Conservation (phyloP, 2,329 filamentous ascomycete species). For the Sarocladium brachiariae region DNA sequence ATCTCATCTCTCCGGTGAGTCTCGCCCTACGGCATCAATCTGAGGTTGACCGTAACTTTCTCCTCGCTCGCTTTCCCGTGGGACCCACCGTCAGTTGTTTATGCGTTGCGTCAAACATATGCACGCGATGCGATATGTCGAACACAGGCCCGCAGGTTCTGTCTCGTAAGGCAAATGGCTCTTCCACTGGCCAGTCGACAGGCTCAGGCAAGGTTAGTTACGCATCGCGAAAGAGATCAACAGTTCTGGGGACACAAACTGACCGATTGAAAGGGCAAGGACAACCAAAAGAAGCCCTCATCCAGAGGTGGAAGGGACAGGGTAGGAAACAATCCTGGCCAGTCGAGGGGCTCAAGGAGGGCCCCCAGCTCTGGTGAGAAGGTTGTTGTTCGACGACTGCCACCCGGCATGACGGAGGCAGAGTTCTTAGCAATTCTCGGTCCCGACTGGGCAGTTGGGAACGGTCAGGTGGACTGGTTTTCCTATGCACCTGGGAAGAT, state of each 20-base stretch:
- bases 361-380: conserved; percentile 55
- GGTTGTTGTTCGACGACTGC: conserved; percentile 74
- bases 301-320: conserved; percentile 28
- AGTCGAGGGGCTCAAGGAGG: conserved; percentile 44
- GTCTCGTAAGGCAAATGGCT: conserved; percentile 28
- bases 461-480: conserved; percentile 79
- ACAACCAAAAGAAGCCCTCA: neutral
- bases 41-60: neutral
- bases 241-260: neutral
- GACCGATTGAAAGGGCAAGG: neutral
- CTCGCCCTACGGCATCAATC: neutral
- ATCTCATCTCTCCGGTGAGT: neutral
- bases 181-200: conserved; percentile 19
- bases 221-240: neutral
- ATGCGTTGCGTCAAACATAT: neutral
- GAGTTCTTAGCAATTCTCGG: conserved; percentile 72
- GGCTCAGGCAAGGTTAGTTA: conserved; percentile 24
- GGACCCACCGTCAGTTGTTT: neutral
- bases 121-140: conserved; percentile 30
- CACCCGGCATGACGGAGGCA: conserved; percentile 72
- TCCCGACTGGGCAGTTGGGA: conserved; percentile 72
- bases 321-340: conserved; percentile 30
- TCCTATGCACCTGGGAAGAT: conserved; percentile 62
- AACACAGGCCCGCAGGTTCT: conserved; percentile 27
- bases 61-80: neutral